These are phyloP conservation scores for Zizania palustris DNA, from an alignment of 202 grass and related monocot genomes.

Conservation along the genomic window DNA sequence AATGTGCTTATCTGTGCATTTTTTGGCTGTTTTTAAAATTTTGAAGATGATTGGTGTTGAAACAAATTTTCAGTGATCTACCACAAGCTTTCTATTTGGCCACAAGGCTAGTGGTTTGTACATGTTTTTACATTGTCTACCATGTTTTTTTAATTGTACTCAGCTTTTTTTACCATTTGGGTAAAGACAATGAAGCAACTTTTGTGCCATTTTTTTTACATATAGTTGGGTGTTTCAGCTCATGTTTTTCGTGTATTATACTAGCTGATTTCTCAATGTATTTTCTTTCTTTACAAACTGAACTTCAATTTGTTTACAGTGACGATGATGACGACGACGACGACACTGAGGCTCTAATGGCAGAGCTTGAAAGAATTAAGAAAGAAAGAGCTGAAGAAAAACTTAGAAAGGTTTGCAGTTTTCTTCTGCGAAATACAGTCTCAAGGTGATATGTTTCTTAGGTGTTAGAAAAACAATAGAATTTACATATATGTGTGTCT, in stretches of 20 bases:
- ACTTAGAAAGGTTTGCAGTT: conserved; percentile 64
- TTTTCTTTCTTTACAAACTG: background rate
- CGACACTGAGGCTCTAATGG: conserved; percentile 91
- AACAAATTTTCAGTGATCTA: background rate
- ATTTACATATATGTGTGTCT: background rate
- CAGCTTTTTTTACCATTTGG: background rate
- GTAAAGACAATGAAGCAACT: background rate
- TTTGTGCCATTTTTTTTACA: background rate
- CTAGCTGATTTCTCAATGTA: background rate
- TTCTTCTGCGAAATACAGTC: background rate
- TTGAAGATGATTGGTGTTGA: too few species aligned
- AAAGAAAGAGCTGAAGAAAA: conserved; percentile 91
- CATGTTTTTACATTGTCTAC: background rate
- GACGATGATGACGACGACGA: conserved; percentile 70
- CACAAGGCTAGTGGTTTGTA: conserved; percentile 4
- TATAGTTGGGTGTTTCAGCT: background rate
- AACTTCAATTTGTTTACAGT: conserved; percentile 30
- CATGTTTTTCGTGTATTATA: background rate
- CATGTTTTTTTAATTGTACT: background rate
- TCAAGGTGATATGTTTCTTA: background rate
- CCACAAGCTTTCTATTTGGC: background rate
- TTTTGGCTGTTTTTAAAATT: conserved; percentile 7
- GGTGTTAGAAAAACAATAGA: background rate
- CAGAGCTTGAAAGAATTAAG: conserved; percentile 91
- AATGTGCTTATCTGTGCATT: background rate